Conservation (phyloP, 1,284 basidiomycete genomes). For the Macrocystidia cucumis region DNA sequence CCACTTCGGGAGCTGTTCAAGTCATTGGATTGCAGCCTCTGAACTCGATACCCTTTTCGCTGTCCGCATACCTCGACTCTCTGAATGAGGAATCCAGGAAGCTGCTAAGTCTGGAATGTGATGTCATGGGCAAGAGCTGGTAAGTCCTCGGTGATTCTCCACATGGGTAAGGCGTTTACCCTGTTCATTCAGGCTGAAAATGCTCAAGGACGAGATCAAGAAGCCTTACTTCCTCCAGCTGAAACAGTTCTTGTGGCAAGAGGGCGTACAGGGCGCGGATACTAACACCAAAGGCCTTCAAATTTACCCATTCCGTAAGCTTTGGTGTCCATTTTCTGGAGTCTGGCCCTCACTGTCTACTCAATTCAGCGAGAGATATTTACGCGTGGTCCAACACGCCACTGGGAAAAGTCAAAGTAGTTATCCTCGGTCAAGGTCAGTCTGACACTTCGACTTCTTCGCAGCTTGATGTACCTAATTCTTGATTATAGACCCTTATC, state of each 20-base stretch:
- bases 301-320: slow-evolving; percentile 61
- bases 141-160: slow-evolving; percentile 20
- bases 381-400: slow-evolving; percentile 82
- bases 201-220: slow-evolving; percentile 64
- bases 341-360: slow-evolving; percentile 7
- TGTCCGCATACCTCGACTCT: slow-evolving; percentile 43
- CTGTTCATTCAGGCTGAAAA: slow-evolving; percentile 46
- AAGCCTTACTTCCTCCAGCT: slow-evolving; percentile 70
- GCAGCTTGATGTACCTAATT: background rate
- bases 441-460: slow-evolving; percentile 7
- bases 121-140: slow-evolving; percentile 71
- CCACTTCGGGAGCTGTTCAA: too few relatives aligned
- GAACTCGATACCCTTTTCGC: slow-evolving; percentile 66
- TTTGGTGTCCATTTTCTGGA: slow-evolving; percentile 1
- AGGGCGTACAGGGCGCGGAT: slow-evolving; percentile 52
- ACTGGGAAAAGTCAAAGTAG: slow-evolving; percentile 68
- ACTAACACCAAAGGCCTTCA: slow-evolving; percentile 36
- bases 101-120: slow-evolving; percentile 60
- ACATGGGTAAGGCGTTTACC: slow-evolving; percentile 2
- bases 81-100: slow-evolving; percentile 50
- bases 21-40: slow-evolving; percentile 31
- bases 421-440: slow-evolving; percentile 66
- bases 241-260: slow-evolving; percentile 62
- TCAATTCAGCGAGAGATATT: slow-evolving; percentile 53
- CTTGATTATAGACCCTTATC: slow-evolving; percentile 57